phyloP scores from a whole-genome alignment of 1,284 basidiomycete genomes.

The Fomes fomentarius region DNA sequence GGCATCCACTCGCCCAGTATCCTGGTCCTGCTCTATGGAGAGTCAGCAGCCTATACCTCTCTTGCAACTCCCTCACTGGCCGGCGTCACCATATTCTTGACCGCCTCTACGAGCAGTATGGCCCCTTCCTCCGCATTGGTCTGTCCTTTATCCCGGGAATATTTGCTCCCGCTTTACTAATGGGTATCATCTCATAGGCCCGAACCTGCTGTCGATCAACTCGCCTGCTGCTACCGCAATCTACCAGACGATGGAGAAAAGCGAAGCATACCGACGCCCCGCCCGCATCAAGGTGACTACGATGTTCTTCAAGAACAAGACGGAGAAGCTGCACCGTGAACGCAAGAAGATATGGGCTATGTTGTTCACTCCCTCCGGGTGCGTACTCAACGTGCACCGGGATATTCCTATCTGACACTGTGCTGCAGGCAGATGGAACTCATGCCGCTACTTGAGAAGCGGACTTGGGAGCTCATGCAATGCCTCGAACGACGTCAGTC shows the following conservation, averaged over 20 bases:
- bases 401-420: not conserved
- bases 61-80: conserved; percentile 18
- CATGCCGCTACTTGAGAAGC: not conserved
- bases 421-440: not conserved
- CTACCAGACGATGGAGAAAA: not conserved
- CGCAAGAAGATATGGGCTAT: not conserved
- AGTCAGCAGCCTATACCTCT: conserved; percentile 22
- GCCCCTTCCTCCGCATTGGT: conserved; percentile 27
- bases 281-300: not conserved
- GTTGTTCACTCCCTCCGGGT: not conserved
- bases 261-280: not conserved
- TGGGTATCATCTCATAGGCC: not conserved
- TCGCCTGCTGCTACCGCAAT: not conserved
- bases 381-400: too few species aligned
- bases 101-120: conserved; percentile 27
- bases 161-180: not conserved
- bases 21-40: conserved; percentile 29
- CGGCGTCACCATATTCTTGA: conserved; percentile 24
- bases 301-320: not conserved
- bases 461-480: conserved; percentile 5
- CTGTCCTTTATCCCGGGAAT: not conserved
- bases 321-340: not conserved
- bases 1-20: conserved; percentile 27
- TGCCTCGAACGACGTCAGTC: conserved; percentile 5
- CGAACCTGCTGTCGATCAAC: not conserved